Conservation (phyloP, 495 filamentous ascomycete genomes). For the Penicillium taxi region DNA sequence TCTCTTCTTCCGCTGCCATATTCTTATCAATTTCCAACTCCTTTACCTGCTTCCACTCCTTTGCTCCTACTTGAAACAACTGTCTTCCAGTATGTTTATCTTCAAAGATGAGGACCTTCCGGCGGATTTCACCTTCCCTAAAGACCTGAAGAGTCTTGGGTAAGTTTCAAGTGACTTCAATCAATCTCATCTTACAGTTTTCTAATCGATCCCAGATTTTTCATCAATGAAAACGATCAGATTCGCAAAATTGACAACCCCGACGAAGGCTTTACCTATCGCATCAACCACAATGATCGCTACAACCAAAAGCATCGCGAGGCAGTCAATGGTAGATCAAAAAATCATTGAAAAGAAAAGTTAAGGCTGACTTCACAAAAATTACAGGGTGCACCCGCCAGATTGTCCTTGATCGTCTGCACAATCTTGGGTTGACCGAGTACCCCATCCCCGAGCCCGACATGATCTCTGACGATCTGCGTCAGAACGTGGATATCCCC, state of each 20-base stretch:
- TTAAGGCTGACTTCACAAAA: not conserved
- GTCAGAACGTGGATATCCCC: no score
- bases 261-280: constrained; percentile 63
- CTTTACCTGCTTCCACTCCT: not conserved
- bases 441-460: no score
- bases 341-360: not conserved
- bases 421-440: constrained; percentile 45
- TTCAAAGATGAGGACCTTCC: constrained; percentile 55
- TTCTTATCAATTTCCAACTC: not conserved
- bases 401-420: constrained; percentile 54
- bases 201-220: constrained; percentile 45
- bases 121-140: constrained; percentile 56
- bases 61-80: not conserved
- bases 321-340: constrained; percentile 60
- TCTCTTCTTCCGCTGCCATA: not conserved
- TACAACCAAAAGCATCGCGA: constrained; percentile 64
- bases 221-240: constrained; percentile 62
- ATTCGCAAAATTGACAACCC: constrained; percentile 59
- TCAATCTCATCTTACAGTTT: not conserved
- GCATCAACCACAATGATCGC: constrained; percentile 59
- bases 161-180: no score
- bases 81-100: constrained; percentile 56
- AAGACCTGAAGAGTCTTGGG: constrained; percentile 61
- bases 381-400: constrained; percentile 53
- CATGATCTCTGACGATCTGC: not conserved